Percentiles rank a stretch among this genome's conserved stretches.
Conservation (phyloP, 495 filamentous ascomycete genomes). For the Cetradonia linearis region DNA sequence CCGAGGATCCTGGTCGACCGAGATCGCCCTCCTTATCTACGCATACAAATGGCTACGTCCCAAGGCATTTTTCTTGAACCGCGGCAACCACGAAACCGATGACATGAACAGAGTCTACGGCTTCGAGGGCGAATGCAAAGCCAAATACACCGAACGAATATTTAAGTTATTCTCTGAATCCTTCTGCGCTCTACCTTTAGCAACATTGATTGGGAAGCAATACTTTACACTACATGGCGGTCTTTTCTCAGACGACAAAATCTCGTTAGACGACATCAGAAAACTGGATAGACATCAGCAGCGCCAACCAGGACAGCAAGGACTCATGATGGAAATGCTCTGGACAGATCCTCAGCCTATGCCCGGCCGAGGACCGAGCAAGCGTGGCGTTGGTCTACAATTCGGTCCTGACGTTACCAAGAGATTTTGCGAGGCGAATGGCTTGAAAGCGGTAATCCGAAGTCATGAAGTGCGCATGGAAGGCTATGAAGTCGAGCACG, state of each 20-base stretch:
- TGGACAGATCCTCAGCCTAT: constrained; percentile 92
- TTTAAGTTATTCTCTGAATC: constrained; percentile 99
- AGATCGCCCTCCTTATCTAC: constrained; percentile 88
- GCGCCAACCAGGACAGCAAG: constrained; percentile 87
- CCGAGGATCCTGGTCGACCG: constrained; percentile 92
- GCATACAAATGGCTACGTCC: constrained; percentile 95
- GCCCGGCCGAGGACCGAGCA: constrained; percentile 84
- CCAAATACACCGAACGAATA: constrained; percentile 90
- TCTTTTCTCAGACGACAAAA: constrained; percentile 94
- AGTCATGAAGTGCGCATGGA: constrained; percentile 98
- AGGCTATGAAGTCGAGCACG: constrained; percentile 95
- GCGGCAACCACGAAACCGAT: constrained; percentile 98
- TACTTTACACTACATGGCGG: constrained; percentile 92
- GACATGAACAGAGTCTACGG: constrained; percentile 99
- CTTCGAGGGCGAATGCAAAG: constrained; percentile 95
- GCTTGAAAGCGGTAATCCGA: constrained; percentile 86
- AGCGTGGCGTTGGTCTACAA: constrained; percentile 90
- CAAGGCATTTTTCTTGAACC: constrained; percentile 84
- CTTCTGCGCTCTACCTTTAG: constrained; percentile 88
- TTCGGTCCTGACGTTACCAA: constrained; percentile 97
- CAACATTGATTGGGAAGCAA: constrained; percentile 83
- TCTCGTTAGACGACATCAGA: constrained; percentile 82
- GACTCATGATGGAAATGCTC: constrained; percentile 99
- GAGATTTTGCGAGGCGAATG: constrained; percentile 92
- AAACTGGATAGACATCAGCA: constrained; percentile 87